Percentiles rank a stretch among this genome's conserved stretches.
phyloP scores from a whole-genome alignment of 1,284 basidiomycete genomes.

The Athelia psychrophila region DNA sequence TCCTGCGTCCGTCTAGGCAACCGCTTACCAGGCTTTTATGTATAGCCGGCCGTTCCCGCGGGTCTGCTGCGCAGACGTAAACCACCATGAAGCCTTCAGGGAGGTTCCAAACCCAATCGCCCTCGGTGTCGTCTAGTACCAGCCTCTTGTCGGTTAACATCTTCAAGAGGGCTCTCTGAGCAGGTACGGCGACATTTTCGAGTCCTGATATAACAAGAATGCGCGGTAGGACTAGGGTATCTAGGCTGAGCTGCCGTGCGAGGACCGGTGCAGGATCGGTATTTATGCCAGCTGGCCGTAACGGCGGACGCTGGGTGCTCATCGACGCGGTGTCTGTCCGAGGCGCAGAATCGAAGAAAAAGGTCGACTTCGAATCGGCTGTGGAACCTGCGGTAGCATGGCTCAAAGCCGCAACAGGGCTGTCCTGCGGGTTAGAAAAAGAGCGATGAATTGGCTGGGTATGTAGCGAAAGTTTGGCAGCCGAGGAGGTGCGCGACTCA shows the following conservation, averaged over 20 bases:
- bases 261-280: background rate
- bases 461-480: background rate
- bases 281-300: background rate
- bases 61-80: conserved; percentile 65
- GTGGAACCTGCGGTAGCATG: background rate
- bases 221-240: conserved; percentile 42
- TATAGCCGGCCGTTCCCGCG: conserved; percentile 59
- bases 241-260: conserved; percentile 7
- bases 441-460: background rate
- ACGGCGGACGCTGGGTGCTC: background rate
- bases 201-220: conserved; percentile 70
- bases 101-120: conserved; percentile 49
- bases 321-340: background rate
- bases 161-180: conserved; percentile 57
- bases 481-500: background rate
- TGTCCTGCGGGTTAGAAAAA: background rate
- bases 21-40: conserved; percentile 58
- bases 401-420: background rate
- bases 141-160: conserved; percentile 53
- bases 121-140: conserved; percentile 39
- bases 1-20: background rate
- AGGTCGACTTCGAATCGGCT: background rate
- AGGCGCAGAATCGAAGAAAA: background rate
- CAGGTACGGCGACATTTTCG: conserved; percentile 51
- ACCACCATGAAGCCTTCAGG: conserved; percentile 70